Percentiles rank a stretch among this genome's conserved stretches.
These are phyloP conservation scores for Paragyromitra xinjiangensis DNA, from an alignment of 495 filamentous ascomycete species.

Conservation along the genomic window DNA sequence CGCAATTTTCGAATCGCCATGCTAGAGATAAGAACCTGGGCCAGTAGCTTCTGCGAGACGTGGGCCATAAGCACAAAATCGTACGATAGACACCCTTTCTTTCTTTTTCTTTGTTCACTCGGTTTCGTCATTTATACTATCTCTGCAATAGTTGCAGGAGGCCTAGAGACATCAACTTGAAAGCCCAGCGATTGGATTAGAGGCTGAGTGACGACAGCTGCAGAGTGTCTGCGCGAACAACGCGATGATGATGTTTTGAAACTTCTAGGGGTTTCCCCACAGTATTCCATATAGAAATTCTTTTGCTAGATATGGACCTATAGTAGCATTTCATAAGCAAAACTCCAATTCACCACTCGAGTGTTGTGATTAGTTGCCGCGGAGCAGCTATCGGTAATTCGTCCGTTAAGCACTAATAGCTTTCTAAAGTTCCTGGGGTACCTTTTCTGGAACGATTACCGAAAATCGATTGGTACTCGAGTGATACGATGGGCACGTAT, in stretches of 20 bases:
- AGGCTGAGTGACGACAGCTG: not conserved
- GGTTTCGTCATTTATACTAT: not conserved
- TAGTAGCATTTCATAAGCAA: not conserved
- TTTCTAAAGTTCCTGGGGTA: conserved; percentile 10
- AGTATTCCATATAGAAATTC: not conserved
- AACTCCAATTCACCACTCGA: not conserved
- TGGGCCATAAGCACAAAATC: not conserved
- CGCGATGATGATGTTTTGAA: not conserved
- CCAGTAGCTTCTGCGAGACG: not conserved
- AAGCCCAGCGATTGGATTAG: not conserved
- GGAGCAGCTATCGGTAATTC: conserved; percentile 7
- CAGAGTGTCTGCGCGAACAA: not conserved
- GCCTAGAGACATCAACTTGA: not conserved
- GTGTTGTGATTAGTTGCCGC: conserved; percentile 1
- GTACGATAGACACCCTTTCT: not conserved
- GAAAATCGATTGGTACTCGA: conserved; percentile 35
- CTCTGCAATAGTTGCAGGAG: not conserved
- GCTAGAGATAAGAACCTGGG: not conserved
- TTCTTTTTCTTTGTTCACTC: not conserved
- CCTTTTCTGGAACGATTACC: conserved; percentile 42
- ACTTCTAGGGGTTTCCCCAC: not conserved
- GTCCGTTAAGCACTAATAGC: not conserved
- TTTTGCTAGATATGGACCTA: not conserved
- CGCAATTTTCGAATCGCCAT: not conserved
- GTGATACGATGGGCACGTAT: conserved; percentile 15